These are phyloP conservation scores for Ophiosphaerella korrae DNA, from an alignment of 2,329 filamentous ascomycete species.

Conservation along the genomic window DNA sequence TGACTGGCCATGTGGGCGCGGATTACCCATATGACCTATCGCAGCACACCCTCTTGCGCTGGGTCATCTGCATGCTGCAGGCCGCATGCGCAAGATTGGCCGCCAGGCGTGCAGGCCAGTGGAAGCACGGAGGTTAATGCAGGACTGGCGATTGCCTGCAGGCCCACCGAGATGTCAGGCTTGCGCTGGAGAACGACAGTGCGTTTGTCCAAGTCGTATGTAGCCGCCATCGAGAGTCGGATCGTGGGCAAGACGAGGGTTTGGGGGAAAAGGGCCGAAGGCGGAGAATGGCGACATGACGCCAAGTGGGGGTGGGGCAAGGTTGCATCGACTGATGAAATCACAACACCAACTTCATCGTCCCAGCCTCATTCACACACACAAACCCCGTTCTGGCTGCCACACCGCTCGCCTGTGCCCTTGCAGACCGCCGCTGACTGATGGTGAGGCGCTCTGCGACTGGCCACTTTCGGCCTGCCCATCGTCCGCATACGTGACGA, in stretches of 20 bases:
- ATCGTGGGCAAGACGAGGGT: slow-evolving; percentile 1
- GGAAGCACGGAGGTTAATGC: slow-evolving; percentile 36
- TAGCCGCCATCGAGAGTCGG: not conserved
- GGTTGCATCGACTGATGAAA: slow-evolving; percentile 4
- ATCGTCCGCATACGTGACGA: slow-evolving; percentile 17
- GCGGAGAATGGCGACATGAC: not conserved
- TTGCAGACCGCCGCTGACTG: slow-evolving; percentile 27
- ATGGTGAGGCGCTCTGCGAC: slow-evolving; percentile 14
- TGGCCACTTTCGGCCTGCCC: slow-evolving; percentile 19
- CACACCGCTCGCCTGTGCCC: slow-evolving; percentile 30
- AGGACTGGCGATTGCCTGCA: slow-evolving; percentile 38
- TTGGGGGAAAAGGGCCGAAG: slow-evolving; percentile 20
- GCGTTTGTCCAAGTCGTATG: slow-evolving; percentile 19
- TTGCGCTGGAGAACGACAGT: slow-evolving; percentile 17
- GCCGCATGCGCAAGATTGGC: slow-evolving; percentile 33
- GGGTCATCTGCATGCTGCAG: slow-evolving; percentile 36
- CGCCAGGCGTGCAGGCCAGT: slow-evolving; percentile 29
- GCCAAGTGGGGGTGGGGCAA: slow-evolving; percentile 24
- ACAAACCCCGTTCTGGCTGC: slow-evolving; percentile 1
- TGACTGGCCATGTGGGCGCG: slow-evolving; percentile 40
- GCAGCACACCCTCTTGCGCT: slow-evolving; percentile 26
- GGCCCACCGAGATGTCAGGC: slow-evolving; percentile 18
- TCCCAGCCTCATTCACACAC: slow-evolving; percentile 34
- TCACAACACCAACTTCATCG: slow-evolving; percentile 18
- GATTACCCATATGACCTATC: slow-evolving; percentile 30